Percentiles rank a stretch among this genome's conserved stretches.
Evolutionary conservation across 352 stramenopile genomes (phyloP).

Genomic region (Globisporangium spinosum): DNA sequence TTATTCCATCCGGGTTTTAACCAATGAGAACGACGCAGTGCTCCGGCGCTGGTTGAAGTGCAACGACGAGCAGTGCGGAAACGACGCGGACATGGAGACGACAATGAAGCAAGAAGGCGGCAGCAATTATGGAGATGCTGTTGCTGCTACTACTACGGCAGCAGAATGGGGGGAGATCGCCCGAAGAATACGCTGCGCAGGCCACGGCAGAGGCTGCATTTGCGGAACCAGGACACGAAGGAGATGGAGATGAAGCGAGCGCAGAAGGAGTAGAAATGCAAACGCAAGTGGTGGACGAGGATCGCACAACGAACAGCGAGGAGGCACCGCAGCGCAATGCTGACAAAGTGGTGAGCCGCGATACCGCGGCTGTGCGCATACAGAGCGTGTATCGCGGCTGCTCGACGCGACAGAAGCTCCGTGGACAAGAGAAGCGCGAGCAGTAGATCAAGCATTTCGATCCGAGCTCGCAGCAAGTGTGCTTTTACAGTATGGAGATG

Average conservation of each 20-base stretch:
- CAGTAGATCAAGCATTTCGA: constrained; percentile 58
- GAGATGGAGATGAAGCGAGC: not conserved
- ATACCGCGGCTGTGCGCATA: constrained; percentile 21
- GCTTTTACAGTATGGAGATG: constrained; percentile 52
- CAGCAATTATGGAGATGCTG: not conserved
- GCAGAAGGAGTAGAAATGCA: not conserved
- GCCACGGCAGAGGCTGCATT: not conserved
- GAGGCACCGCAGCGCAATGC: not conserved
- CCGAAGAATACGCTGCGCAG: not conserved
- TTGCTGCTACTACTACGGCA: not conserved
- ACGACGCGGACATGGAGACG: not conserved
- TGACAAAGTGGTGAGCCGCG: not conserved
- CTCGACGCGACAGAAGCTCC: constrained; percentile 22
- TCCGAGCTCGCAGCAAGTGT: constrained; percentile 25
- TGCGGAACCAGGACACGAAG: not conserved
- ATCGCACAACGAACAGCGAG: not conserved
- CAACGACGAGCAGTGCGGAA: not conserved
- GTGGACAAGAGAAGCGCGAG: not conserved
- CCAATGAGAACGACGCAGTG: not conserved
- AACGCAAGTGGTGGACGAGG: not conserved
- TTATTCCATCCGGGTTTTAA: not conserved
- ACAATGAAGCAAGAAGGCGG: not conserved
- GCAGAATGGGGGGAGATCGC: not conserved
- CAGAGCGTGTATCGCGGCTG: constrained; percentile 34
- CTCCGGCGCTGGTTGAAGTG: not conserved